Conservation (phyloP, 257 asterid genomes). For the Solanum appendiculatum region DNA sequence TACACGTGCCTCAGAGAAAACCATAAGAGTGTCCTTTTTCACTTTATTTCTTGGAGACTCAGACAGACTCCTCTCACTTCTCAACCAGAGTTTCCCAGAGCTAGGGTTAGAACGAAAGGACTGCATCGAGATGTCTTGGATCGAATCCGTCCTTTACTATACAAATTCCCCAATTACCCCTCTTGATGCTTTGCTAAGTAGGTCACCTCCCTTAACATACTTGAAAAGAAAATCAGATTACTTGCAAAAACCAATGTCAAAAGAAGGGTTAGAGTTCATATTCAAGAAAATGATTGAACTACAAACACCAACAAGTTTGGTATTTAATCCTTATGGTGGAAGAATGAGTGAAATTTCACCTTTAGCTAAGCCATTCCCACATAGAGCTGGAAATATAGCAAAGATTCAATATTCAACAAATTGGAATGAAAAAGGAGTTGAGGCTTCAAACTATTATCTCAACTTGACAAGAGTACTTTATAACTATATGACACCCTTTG, state of each 20-base stretch:
- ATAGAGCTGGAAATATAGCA: conserved; percentile 48
- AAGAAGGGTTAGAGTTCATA: conserved; percentile 10
- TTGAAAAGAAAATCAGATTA: conserved; percentile 58
- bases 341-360: conserved; percentile 35
- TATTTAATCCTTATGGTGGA: conserved; percentile 50
- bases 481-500: conserved; percentile 46
- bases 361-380: conserved; percentile 47
- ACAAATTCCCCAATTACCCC: conserved; percentile 22
- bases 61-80: background rate
- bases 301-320: conserved; percentile 15
- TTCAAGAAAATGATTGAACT: conserved; percentile 17
- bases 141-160: background rate
- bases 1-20: background rate
- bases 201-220: conserved; percentile 20
- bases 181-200: conserved; percentile 2
- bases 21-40: background rate
- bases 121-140: conserved; percentile 3
- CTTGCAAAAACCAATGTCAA: conserved; percentile 33
- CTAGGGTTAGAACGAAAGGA: background rate
- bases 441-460: conserved; percentile 14
- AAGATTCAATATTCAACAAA: conserved; percentile 33
- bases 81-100: background rate
- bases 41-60: conserved; percentile 4
- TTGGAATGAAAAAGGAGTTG: conserved; percentile 39
- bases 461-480: conserved; percentile 26